Evolutionary conservation across 768 basidiomycete species (phyloP).

Genomic region (Gloeophyllum trabeum): DNA sequence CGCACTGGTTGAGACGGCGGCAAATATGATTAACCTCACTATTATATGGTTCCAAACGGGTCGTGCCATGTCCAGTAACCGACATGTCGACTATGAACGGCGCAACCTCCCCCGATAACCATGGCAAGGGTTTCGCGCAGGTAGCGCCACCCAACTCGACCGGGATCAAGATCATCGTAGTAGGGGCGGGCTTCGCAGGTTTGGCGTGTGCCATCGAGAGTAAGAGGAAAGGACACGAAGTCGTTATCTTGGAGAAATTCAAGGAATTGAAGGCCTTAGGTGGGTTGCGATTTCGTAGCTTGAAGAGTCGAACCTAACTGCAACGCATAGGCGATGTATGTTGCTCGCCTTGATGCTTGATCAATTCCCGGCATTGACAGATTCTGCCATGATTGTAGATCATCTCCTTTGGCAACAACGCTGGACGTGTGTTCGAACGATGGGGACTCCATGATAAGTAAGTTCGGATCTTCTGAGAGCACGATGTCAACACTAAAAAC

Average conservation of each 20-base stretch:
- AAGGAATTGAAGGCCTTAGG: constrained; percentile 8
- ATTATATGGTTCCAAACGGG: too few relatives aligned
- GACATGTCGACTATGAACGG: too few relatives aligned
- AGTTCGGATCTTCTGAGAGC: constrained; percentile 6
- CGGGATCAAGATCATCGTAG: constrained; percentile 7
- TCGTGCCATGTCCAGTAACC: too few relatives aligned
- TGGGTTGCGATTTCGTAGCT: neutral
- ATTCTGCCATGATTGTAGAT: constrained; percentile 5
- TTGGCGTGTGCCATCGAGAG: constrained; percentile 12
- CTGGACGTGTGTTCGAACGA: constrained; percentile 13
- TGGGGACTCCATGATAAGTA: constrained; percentile 13
- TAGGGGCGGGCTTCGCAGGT: constrained; percentile 16
- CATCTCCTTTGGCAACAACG: constrained; percentile 11
- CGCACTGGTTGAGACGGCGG: too few relatives aligned
- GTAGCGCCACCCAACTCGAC: constrained; percentile 3
- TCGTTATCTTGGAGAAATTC: constrained; percentile 11
- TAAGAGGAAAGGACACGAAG: constrained; percentile 9
- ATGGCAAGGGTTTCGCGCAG: neutral
- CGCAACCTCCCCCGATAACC: too few relatives aligned
- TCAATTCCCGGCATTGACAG: neutral
- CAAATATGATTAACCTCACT: too few relatives aligned
- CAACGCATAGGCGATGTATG: constrained; percentile 8
- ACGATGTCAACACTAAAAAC: neutral
- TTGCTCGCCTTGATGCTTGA: neutral
- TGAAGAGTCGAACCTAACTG: neutral